Evolutionary conservation across 257 asterid species (phyloP).

Genomic region (Scutellaria galericulata): DNA sequence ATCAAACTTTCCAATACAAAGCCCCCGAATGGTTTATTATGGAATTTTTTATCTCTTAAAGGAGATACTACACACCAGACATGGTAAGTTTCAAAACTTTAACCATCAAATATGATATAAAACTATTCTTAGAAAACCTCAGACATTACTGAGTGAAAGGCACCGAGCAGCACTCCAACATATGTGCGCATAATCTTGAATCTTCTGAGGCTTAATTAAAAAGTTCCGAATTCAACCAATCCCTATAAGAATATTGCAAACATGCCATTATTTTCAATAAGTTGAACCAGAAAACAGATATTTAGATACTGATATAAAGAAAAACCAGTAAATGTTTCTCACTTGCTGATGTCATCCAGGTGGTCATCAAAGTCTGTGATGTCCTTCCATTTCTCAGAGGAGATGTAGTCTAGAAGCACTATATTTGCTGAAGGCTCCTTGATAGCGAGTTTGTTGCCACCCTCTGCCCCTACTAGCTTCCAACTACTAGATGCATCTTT

Average conservation of each 20-base stretch:
- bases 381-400: constrained; percentile 84
- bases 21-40: not conserved
- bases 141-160: constrained; percentile 16
- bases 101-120: constrained; percentile 20
- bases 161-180: constrained; percentile 23
- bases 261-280: constrained; percentile 1
- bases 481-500: constrained; percentile 89
- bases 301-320: constrained; percentile 5
- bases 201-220: constrained; percentile 52
- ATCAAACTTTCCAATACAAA: constrained; percentile 15
- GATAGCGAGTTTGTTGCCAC: constrained; percentile 54
- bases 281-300: not conserved
- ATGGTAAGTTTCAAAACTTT: constrained; percentile 14
- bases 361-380: constrained; percentile 89
- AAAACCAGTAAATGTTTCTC: constrained; percentile 35
- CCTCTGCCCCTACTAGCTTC: constrained; percentile 75
- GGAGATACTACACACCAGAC: constrained; percentile 17
- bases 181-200: constrained; percentile 25
- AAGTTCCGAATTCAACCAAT: constrained; percentile 76
- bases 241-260: constrained; percentile 50
- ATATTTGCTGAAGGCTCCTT: constrained; percentile 88
- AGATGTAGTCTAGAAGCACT: constrained; percentile 78
- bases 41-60: not conserved
- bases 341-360: constrained; percentile 96
- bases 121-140: constrained; percentile 29